Conservation (phyloP, 163 green algal species). For the Scenedesmus sp. region DNA sequence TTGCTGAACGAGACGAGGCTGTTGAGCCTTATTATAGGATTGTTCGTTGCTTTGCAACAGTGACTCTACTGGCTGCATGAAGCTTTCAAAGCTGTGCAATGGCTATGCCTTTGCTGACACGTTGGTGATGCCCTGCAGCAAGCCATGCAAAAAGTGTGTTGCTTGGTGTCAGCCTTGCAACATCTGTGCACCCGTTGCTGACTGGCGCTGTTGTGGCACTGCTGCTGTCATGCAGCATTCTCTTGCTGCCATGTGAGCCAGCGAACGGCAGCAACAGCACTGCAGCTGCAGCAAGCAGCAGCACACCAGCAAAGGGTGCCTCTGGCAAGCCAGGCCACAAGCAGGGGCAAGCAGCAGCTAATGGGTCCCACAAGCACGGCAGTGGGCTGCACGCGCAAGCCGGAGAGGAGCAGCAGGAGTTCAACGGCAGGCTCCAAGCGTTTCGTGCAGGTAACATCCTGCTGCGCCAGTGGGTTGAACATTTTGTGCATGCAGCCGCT, state of each 20-base stretch:
- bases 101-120: neutral
- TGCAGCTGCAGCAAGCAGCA: neutral
- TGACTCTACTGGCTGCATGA: neutral
- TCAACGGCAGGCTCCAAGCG: conserved; percentile 13
- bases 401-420: neutral
- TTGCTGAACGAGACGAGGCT: neutral
- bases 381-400: neutral
- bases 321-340: neutral
- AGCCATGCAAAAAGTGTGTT: neutral
- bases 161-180: neutral
- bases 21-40: too few relatives aligned
- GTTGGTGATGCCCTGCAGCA: neutral
- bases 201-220: neutral
- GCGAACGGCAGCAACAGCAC: neutral
- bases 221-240: conserved; percentile 17
- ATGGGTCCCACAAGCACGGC: neutral
- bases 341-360: neutral
- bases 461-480: neutral
- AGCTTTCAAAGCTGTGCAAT: neutral
- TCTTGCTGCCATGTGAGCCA: conserved; percentile 5
- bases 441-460: conserved; percentile 10
- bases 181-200: neutral
- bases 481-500: neutral
- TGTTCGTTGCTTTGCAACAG: too few relatives aligned
- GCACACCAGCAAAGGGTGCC: neutral